Conservation (phyloP, 2,329 filamentous ascomycete genomes). For the Neonectria ditissima region DNA sequence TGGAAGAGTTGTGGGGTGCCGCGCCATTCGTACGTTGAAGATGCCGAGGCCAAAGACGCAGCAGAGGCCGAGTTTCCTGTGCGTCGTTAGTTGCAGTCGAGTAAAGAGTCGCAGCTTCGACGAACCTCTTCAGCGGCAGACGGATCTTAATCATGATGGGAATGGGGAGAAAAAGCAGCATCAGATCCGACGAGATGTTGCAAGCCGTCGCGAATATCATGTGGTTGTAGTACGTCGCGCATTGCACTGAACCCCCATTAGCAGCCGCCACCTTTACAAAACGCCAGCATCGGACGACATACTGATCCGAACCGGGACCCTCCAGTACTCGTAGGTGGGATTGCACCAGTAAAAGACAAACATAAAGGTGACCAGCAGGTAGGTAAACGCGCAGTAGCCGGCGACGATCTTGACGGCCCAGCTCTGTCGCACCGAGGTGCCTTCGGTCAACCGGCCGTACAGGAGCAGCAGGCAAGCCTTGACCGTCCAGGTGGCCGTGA, state of each 20-base stretch:
- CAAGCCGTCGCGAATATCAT: conserved; percentile 61
- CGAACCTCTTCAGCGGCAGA: conserved; percentile 49
- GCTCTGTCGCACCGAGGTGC: conserved; percentile 48
- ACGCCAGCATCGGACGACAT: conserved; percentile 4
- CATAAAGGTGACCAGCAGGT: conserved; percentile 61
- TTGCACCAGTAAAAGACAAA: conserved; percentile 67
- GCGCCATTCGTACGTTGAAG: conserved; percentile 51
- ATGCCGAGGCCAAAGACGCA: conserved; percentile 68
- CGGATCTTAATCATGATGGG: conserved; percentile 57
- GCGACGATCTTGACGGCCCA: conserved; percentile 56
- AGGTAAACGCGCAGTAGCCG: conserved; percentile 57
- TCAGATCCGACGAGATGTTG: conserved; percentile 59
- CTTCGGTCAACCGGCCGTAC: conserved; percentile 63
- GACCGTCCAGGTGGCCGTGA: conserved; percentile 63
- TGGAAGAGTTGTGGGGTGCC: not conserved
- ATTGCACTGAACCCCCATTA: conserved; percentile 49
- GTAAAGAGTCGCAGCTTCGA: accelerated
- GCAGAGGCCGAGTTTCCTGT: conserved; percentile 64
- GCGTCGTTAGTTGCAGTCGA: not conserved
- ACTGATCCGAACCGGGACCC: conserved; percentile 56
- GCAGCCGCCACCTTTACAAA: not conserved
- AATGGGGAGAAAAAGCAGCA: conserved; percentile 59
- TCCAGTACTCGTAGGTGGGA: conserved; percentile 65
- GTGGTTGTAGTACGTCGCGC: conserved; percentile 60
- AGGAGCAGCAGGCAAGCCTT: conserved; percentile 65